Conservation (phyloP, 495 filamentous ascomycete genomes). For the Schizothecium vesticola region DNA sequence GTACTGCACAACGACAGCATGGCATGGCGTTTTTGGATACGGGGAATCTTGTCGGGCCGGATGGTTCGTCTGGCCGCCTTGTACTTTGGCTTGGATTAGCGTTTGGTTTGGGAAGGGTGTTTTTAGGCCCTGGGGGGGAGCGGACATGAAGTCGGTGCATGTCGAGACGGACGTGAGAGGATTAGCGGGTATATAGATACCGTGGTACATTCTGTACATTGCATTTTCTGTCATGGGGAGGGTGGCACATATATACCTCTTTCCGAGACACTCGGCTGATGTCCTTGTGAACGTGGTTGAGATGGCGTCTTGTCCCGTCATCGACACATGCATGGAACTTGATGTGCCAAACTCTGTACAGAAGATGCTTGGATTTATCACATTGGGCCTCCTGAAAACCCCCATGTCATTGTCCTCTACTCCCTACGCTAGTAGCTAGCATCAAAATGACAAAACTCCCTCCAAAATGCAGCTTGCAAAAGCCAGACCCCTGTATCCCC, state of each 20-base stretch:
- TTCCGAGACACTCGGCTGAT: not conserved
- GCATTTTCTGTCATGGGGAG: not conserved
- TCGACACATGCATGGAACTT: too few relatives aligned
- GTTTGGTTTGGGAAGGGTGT: not conserved
- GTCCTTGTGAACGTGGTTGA: not conserved
- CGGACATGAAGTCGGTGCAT: not conserved
- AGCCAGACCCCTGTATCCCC: not conserved
- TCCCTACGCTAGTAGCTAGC: not conserved
- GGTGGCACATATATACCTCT: not conserved
- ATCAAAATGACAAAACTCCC: not conserved
- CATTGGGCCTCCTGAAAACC: not conserved
- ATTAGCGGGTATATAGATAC: not conserved
- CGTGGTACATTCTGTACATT: not conserved
- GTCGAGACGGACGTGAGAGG: not conserved
- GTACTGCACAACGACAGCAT: conserved; percentile 2
- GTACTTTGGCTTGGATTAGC: not conserved
- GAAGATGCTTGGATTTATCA: not conserved
- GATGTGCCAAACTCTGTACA: too few relatives aligned
- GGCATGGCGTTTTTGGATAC: conserved; percentile 6
- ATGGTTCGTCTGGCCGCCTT: not conserved
- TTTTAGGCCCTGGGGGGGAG: not conserved
- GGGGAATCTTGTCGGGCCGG: not conserved
- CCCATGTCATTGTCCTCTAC: not conserved
- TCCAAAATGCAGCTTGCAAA: not conserved
- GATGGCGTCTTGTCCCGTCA: too few relatives aligned